Percentiles rank a stretch among this genome's conserved stretches.
Evolutionary conservation across 1,139 yeast genomes (phyloP).

Genomic region (Pichia sp.): DNA sequence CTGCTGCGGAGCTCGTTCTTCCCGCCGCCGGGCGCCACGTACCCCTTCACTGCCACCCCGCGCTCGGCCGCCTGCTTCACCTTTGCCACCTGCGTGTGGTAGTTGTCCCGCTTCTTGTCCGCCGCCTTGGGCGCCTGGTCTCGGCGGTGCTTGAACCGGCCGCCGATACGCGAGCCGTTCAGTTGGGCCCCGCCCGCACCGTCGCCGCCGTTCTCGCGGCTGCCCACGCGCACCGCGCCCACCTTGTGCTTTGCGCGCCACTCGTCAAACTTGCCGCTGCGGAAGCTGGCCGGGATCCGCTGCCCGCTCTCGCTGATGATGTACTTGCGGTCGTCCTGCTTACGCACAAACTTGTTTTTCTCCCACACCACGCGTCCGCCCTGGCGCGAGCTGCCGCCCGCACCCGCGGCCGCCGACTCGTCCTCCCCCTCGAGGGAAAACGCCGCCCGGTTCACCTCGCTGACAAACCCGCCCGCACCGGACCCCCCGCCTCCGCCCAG

Average conservation of each 20-base stretch:
- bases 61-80: conserved; percentile 73
- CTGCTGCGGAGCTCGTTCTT: conserved; percentile 59
- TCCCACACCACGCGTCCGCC: conserved; percentile 90
- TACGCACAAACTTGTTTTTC: conserved; percentile 82
- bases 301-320: conserved; percentile 95
- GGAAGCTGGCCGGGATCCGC: conserved; percentile 83
- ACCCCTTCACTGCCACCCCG: conserved; percentile 73
- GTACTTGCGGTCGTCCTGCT: conserved; percentile 76
- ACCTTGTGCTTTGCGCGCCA: conserved; percentile 77
- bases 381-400: conserved; percentile 77
- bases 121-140: conserved; percentile 81
- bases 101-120: conserved; percentile 85
- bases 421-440: conserved; percentile 85
- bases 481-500: conserved; percentile 36
- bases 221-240: conserved; percentile 48
- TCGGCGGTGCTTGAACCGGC: conserved; percentile 67
- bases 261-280: conserved; percentile 85
- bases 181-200: conserved; percentile 25
- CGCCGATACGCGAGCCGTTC: conserved; percentile 30
- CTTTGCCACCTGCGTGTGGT: conserved; percentile 72
- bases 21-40: conserved; percentile 40
- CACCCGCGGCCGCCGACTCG: conserved; percentile 76
- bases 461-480: conserved; percentile 44
- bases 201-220: conserved; percentile 27
- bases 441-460: conserved; percentile 76